Base-by-base conservation (phyloP, 331 rosid genomes). In the Quercus lobata region DNA sequence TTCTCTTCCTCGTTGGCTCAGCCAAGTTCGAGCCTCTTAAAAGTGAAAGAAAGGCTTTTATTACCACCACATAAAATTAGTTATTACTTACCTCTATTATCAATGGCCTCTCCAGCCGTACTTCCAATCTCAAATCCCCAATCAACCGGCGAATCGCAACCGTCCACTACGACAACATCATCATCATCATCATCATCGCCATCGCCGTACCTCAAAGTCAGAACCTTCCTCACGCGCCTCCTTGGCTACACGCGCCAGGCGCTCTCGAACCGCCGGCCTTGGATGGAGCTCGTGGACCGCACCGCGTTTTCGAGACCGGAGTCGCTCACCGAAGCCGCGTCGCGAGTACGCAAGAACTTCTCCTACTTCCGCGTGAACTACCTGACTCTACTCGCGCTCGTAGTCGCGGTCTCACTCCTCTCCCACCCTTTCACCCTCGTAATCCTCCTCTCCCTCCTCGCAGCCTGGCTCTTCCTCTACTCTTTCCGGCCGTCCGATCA, bases 311-410 rank as follows among this genome's bases (percentile, higher is more conserved):
- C 91, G 65, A 25, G 72, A 1, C 91, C 88, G 2, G 25, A 32
- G n/a, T 83, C 88, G 11, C 57, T 85, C 30, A 41, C 88, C 56
- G 88, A 89, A 46, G 92, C 88, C 16, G 27, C 77, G 61, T 85
- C 79, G 19, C 78, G 88, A 11, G 53, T 86, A 52, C 81, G 82
- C 11, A 86, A 80, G 79, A 88, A 82, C 69, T 37, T 58, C 54
- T 69, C 80, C 76, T 83, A 85, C 81, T 87, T 87, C 76, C 81
- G 85, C 55, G 72, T 83, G 70, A 89, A 87, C 85, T 89, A 89
- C 72, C 63, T 87, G 6, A 79, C 81, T 63, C 49, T 89, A 18
- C 69, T 85, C 46, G 86, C 80, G 2, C 3, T 19, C 3, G 82
- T 81, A 4, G 78, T 89, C 24, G 83, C 85, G 35, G 52, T 46